phyloP scores from a whole-genome alignment of 345 rosid genomes.

The Hypericum androsaemum region DNA sequence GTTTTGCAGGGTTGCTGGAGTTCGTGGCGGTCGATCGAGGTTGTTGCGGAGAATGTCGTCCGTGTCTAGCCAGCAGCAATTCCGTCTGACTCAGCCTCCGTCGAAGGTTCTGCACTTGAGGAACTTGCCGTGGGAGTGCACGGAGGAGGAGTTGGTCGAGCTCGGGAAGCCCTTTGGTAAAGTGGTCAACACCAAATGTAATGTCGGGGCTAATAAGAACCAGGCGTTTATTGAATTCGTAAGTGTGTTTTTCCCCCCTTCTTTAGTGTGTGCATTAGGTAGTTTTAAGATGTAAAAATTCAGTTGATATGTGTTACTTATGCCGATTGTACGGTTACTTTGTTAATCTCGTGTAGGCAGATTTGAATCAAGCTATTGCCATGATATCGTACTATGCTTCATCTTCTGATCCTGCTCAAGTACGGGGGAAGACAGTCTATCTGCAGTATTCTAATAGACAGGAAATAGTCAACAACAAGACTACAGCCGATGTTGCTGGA shows the following conservation, averaged over 20 bases:
- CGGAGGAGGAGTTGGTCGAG: constrained; percentile 86
- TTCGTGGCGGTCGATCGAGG: no score
- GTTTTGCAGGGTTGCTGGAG: no score
- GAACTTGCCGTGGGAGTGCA: constrained; percentile 98
- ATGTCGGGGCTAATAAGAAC: constrained; percentile 94
- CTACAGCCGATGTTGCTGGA: constrained; percentile 95
- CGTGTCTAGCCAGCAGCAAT: constrained; percentile 93
- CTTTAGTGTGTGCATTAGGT: not conserved
- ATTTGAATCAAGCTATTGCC: constrained; percentile 92
- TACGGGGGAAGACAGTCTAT: constrained; percentile 98
- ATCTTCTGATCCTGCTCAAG: constrained; percentile 98
- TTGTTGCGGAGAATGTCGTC: constrained; percentile 60
- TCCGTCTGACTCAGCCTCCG: constrained; percentile 96
- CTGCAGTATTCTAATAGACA: constrained; percentile 97
- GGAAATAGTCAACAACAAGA: constrained; percentile 95
- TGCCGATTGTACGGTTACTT: not conserved
- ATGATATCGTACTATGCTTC: constrained; percentile 97
- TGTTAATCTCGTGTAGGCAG: constrained; percentile 40
- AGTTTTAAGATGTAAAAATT: no score
- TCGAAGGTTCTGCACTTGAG: constrained; percentile 97
- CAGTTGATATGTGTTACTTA: no score
- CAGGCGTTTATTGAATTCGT: constrained; percentile 99
- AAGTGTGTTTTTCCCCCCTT: constrained; percentile 20
- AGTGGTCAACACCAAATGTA: constrained; percentile 94
- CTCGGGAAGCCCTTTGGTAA: constrained; percentile 96